phyloP scores from a whole-genome alignment of 2,329 filamentous ascomycete genomes.

The Chaetomium globosum region DNA sequence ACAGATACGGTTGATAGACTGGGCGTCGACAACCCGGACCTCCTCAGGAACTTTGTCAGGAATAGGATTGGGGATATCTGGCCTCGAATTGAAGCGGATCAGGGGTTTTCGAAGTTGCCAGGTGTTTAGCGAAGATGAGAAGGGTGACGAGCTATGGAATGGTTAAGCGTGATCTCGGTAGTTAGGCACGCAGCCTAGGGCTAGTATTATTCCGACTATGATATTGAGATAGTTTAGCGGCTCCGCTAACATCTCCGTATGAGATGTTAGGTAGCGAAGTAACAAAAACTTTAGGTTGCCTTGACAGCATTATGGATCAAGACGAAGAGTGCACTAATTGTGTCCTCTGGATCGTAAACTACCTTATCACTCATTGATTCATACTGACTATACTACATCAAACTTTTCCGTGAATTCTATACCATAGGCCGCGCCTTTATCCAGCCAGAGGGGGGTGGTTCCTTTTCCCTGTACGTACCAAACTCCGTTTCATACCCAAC shows the following conservation, averaged over 20 bases:
- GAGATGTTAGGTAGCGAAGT: no score
- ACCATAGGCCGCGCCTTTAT: not conserved
- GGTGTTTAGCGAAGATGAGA: not conserved
- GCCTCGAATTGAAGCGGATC: not conserved
- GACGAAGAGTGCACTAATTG: no score
- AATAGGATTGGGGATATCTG: not conserved
- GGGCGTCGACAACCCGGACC: constrained; percentile 2
- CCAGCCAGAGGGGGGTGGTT: not conserved
- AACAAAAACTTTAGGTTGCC: no score
- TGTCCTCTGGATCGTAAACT: no score
- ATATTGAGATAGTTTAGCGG: not conserved
- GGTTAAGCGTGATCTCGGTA: no score
- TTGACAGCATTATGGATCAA: no score
- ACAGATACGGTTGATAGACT: constrained; percentile 9
- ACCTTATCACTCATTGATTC: not conserved
- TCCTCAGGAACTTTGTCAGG: constrained; percentile 1
- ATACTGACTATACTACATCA: not conserved
- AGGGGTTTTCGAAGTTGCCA: not conserved
- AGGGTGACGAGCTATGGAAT: not conserved
- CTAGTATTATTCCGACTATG: not conserved
- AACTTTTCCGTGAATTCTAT: not conserved
- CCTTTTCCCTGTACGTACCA: not conserved
- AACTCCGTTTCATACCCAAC: not conserved
- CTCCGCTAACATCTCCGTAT: no score
- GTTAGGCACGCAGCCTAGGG: not conserved